Conservation (phyloP, 305 asterid species). For the Ruellia speciosa region DNA sequence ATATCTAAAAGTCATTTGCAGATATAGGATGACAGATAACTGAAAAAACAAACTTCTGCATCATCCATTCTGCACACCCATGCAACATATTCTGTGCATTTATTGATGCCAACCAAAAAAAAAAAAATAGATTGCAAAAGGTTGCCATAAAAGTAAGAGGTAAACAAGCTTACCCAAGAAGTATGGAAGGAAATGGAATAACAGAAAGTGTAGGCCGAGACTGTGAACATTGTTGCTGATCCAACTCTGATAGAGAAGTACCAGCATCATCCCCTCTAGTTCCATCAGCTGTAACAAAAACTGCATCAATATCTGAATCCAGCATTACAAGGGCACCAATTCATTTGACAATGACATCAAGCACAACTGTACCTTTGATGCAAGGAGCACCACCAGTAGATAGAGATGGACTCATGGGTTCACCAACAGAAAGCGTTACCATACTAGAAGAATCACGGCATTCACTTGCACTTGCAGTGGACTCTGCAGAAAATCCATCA, state of each 20-base stretch:
- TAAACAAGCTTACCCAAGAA: slow-evolving; percentile 74
- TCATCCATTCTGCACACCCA: slow-evolving; percentile 5
- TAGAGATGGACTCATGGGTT: slow-evolving; percentile 82
- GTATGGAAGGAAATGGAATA: slow-evolving; percentile 93
- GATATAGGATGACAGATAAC: background rate
- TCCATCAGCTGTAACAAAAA: slow-evolving; percentile 53
- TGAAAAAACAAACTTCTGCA: background rate
- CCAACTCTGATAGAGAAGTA: slow-evolving; percentile 51
- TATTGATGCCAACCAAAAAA: slow-evolving; percentile 6
- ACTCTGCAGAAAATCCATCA: slow-evolving; percentile 84
- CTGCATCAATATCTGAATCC: slow-evolving; percentile 19
- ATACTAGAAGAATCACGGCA: slow-evolving; percentile 92
- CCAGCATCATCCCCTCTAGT: slow-evolving; percentile 59
- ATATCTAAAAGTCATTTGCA: no score
- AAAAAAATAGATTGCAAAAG: background rate
- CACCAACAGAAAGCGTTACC: slow-evolving; percentile 66
- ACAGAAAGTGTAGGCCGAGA: slow-evolving; percentile 79
- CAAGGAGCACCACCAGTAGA: slow-evolving; percentile 56
- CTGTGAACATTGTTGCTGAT: slow-evolving; percentile 62
- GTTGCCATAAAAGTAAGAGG: slow-evolving; percentile 8
- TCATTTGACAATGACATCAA: slow-evolving; percentile 17
- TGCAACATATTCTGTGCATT: slow-evolving; percentile 9
- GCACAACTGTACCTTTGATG: slow-evolving; percentile 48
- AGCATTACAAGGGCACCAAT: slow-evolving; percentile 20
- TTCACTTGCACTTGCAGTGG: slow-evolving; percentile 89